Evolutionary conservation across 2,329 filamentous ascomycete species (phyloP).

Genomic region (Colletotrichum eleusines): DNA sequence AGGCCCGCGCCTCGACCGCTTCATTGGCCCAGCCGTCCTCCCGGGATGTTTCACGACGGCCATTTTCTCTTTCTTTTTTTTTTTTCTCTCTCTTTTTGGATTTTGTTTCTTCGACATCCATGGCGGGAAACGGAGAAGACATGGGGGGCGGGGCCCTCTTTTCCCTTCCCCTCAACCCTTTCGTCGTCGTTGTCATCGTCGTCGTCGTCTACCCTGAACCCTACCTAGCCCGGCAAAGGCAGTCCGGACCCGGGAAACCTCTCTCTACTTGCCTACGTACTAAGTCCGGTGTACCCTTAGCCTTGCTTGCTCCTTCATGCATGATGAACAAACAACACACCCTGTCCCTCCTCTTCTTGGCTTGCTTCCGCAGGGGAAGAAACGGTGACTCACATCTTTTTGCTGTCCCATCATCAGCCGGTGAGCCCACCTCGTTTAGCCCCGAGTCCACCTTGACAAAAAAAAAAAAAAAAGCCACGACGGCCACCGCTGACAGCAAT

Average conservation of each 20-base stretch:
- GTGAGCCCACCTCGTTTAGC: background rate
- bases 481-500: no score
- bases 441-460: no score
- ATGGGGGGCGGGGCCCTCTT: no score
- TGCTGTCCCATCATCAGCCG: background rate
- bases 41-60: conserved; percentile 40
- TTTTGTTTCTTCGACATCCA: conserved; percentile 35
- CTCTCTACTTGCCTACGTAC: no score
- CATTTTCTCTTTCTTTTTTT: no score
- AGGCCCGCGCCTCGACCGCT: conserved; percentile 31
- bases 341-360: background rate
- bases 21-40: conserved; percentile 40
- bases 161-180: background rate
- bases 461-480: background rate
- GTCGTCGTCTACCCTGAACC: background rate
- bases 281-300: no score
- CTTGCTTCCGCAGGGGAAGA: conserved; percentile 3
- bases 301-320: background rate
- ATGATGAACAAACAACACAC: conserved; percentile 14
- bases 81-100: no score
- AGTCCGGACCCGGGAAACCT: background rate
- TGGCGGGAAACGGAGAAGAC: background rate
- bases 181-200: background rate
- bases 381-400: conserved; percentile 35
- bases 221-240: background rate